Evolutionary conservation across 371 early-diverging fungal genomes (phyloP), one percentile per base, ranked within the genome.

Genomic region (Phascolomyces articulosus): DNA sequence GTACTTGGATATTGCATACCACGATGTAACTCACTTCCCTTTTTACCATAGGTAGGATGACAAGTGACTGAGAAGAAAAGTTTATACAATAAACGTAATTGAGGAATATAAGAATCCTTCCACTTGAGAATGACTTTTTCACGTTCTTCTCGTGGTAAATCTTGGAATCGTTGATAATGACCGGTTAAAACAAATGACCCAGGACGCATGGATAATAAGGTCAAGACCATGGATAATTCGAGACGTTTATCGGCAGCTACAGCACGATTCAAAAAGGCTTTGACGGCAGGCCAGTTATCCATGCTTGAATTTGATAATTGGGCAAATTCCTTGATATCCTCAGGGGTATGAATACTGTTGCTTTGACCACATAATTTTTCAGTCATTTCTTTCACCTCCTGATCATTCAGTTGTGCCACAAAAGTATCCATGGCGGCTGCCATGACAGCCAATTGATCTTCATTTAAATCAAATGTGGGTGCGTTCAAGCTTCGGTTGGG

Each of bases 111-210:
- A 10, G 86, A 85, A 56, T 76, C 70, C 34, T 71, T 70, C 82
- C 88, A 85, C 2, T 68, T 64, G 6, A 68, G 38, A 13, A 89
- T 29, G 9, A 80, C 80, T 53, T 72, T 68, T 40, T 82, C 82
- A 15, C 87, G 77, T 23, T 88, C 85, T 34, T 73, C 71, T 3
- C 71, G 64, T 1, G 84, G 51, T 10, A 89, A 66, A 1, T 82
- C 67, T 6, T 79, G 69, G 66, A 87, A 88, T 9, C 79, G 78
- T 26, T 58, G 62, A 47, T 75, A 77, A 11, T 78, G 71, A 29
- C 88, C 88, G 18, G 87, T 85, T 21, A 91, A 64, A 6, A 83
- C 79, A 57, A 84, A 75, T 1, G 87, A 79, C 55, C 89, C 91
- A 15, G 82, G 65, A 29, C 79, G 71, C 13, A 70, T 74, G 40